Conservation (phyloP, 305 asterid genomes). For the Fraxinus angustifolia region DNA sequence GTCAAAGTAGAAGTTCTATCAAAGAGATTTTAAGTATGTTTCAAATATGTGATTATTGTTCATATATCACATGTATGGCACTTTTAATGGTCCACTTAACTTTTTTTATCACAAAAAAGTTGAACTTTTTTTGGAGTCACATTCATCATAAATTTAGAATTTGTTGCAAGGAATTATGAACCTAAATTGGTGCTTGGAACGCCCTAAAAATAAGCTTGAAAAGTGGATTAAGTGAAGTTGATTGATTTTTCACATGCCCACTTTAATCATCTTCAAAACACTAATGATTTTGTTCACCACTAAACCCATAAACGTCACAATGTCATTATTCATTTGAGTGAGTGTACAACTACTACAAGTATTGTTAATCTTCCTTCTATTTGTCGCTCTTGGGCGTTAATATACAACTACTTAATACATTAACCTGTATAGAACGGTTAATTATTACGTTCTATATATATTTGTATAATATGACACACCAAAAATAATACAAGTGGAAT, state of each 20-base stretch:
- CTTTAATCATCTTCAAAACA: conserved; percentile 30
- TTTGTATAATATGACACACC: neutral
- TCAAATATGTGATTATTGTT: conserved; percentile 23
- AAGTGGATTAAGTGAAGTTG: conserved; percentile 3
- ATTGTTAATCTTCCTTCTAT: neutral
- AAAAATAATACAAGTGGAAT: neutral
- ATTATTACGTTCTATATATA: too few species aligned
- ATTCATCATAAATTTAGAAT: conserved; percentile 14
- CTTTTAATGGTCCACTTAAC: neutral
- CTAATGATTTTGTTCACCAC: conserved; percentile 54
- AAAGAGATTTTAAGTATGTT: neutral
- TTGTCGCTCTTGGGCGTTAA: neutral
- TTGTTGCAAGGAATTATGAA: neutral
- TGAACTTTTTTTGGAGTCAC: conserved; percentile 13
- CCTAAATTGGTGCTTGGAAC: neutral
- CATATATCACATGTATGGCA: neutral
- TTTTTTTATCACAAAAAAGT: conserved; percentile 20
- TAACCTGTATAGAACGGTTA: neutral
- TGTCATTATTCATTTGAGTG: neutral
- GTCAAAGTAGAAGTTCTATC: neutral
- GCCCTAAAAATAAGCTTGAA: neutral
- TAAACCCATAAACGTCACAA: conserved; percentile 11
- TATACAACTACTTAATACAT: neutral
- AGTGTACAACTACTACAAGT: neutral
- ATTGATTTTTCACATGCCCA: conserved; percentile 32